Evolutionary conservation across 139 green algal species (phyloP).

Genomic region (Coelastrella sp.): DNA sequence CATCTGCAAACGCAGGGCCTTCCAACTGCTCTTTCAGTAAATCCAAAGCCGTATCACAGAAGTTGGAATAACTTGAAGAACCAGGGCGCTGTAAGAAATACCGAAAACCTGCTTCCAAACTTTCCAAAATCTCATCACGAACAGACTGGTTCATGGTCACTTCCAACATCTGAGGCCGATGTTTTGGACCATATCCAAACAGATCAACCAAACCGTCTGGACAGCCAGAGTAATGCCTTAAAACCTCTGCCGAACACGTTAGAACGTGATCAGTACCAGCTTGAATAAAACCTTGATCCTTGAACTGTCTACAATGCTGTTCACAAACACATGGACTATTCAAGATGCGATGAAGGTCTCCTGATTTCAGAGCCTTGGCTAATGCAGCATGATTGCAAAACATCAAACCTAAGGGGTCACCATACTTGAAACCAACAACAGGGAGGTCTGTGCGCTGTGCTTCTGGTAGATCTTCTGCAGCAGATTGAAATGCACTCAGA

Average conservation of each 20-base stretch:
- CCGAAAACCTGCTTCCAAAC: neutral
- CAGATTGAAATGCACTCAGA: neutral
- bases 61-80: neutral
- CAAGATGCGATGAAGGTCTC: neutral
- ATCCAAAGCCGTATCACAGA: neutral
- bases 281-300: neutral
- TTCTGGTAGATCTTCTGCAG: neutral
- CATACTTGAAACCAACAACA: neutral
- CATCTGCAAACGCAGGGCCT: neutral
- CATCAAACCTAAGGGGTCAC: neutral
- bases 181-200: neutral
- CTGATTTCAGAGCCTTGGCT: neutral
- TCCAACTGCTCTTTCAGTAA: neutral
- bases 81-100: neutral
- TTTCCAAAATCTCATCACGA: neutral
- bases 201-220: neutral
- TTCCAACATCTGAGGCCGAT: neutral
- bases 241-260: neutral
- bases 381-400: neutral
- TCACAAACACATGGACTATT: neutral
- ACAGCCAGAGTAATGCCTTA: neutral
- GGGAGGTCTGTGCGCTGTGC: neutral
- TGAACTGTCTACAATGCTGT: neutral
- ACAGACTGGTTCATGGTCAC: neutral
- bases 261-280: neutral